Evolutionary conservation across 164 flowering plant species (phyloP), one percentile per base, ranked within the genome.

Genomic region (Amborella trichopoda): DNA sequence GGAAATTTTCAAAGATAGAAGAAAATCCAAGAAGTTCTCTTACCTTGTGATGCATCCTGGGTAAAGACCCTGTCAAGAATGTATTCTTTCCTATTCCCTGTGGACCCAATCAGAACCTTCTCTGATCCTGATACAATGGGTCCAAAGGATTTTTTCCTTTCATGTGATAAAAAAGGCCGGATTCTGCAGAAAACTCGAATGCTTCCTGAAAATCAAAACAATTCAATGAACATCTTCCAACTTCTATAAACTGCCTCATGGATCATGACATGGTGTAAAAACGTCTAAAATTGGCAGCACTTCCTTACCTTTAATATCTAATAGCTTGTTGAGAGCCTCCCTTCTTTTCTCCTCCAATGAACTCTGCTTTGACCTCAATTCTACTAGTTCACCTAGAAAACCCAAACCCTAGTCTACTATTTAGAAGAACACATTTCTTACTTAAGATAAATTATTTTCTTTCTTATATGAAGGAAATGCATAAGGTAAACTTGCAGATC

Each of bases 171-270:
- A 46, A 69, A 63, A 4, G 95, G 91, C 24, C 86, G 62, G 59
- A 82, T 66, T 24, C 95, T 80, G 58, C 88, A 82, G 56, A 82
- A 73, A 10, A 80, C 95, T 46, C 95, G 56, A 48, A 80, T 80
- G 65, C 70, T 63, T 34, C 95, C 95, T 86, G 70, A 66, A 53
- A 56, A 39, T 21, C 17, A 26, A 51, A 34, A 20, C 59, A 54
- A 2, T 40, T 26, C 20, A 41, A 17, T 17, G 2, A 18, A 8
- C n/a, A 37, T 1, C 19, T 37, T 5, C 40, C 18, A n/a, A n/a
- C n/a, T n/a, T n/a, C n/a, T n/a, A n/a, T n/a, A 14, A 37, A 37
- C 19, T 37, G n/a, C 34, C 14, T 30, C 40, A 37, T 6, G 40
- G 19, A n/a, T 5, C n/a, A 1, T 6, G n/a, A 37, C 14, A 37